Evolutionary conservation across 2,329 filamentous ascomycete genomes (phyloP), one percentile per base, ranked within the genome.

Genomic region (Monilinia polystroma): DNA sequence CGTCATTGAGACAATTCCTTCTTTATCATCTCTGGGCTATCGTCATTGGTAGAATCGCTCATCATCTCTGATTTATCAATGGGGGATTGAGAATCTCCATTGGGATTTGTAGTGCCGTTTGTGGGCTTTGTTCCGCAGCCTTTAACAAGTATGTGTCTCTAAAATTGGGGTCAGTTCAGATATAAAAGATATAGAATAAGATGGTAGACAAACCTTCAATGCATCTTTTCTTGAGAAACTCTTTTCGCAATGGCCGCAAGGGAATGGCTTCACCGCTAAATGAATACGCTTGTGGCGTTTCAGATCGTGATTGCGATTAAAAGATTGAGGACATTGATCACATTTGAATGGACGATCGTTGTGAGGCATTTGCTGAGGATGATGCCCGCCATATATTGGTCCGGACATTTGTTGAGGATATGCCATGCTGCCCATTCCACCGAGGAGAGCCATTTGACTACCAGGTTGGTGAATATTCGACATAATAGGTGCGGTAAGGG

Each of bases 281-380:
- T 99, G 95, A 68, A 98, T 98, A 60, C 93, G 83, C 82, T 97
- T 97, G 78, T 99, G 95, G 63, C 95, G 86, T 80, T 99, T 99
- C 73, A 98, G 79, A 75, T 98, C 95, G 76, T 98, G 95, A 71
- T 98, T 98, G 5, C 95, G 85, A 78, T 96, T 98, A 81, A 99
- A 99, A 49, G 91, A 93, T 77, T 96, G 92, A 0, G 91, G 87
- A 75, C 95, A 99, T 76, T 91, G 85, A 73, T 98, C 93, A 77
- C 95, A 99, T 78, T 93, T 93, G 82, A 96, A 98, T 0, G 95
- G 95, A 6, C 94, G 87, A 72, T 98, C 94, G 66, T 90, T 89
- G 38, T 84, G 82, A 12, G 83, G 80, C 26, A 81, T 79, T 69
- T 83, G 83, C 57, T 80, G 79, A 41, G 77, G 77, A 16, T 84